Percentiles rank a stretch among this genome's conserved stretches.
phyloP scores from a whole-genome alignment of 352 stramenopile genomes.

The Globisporangium iwayamae region DNA sequence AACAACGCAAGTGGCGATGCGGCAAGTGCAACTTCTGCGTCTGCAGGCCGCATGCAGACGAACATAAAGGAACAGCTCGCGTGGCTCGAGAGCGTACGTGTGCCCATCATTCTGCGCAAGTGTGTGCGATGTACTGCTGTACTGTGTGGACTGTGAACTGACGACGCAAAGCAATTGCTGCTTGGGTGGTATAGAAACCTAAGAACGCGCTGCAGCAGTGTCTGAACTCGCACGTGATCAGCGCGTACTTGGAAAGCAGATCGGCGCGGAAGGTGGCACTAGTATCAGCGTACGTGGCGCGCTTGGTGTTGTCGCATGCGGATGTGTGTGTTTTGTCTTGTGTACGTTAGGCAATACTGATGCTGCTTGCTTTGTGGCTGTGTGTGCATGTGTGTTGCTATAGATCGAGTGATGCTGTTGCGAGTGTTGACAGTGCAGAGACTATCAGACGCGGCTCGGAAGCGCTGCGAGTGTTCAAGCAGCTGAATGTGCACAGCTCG shows the following conservation, averaged over 20 bases:
- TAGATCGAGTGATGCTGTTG: background rate
- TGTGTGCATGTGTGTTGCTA: constrained; percentile 1
- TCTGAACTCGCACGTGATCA: constrained; percentile 79
- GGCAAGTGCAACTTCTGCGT: background rate
- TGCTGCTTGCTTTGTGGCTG: background rate
- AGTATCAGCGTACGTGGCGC: constrained; percentile 21
- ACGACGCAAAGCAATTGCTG: background rate
- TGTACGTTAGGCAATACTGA: background rate
- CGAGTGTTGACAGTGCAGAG: constrained; percentile 10
- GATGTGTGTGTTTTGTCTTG: background rate
- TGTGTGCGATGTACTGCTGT: background rate
- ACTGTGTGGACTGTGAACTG: background rate
- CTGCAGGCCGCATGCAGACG: constrained; percentile 17
- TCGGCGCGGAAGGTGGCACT: constrained; percentile 33
- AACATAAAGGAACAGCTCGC: constrained; percentile 65
- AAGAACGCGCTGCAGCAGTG: constrained; percentile 61
- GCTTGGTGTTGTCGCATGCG: constrained; percentile 3
- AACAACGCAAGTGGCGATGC: background rate
- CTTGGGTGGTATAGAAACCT: constrained; percentile 20
- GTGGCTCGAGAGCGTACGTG: constrained; percentile 51
- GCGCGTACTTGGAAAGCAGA: constrained; percentile 59
- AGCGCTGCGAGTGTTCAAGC: constrained; percentile 21
- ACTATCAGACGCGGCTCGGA: constrained; percentile 44
- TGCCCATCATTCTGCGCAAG: background rate
- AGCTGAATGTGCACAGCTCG: constrained; percentile 13